Evolutionary conservation across 345 rosid species (phyloP), one percentile per base, ranked within the genome.

Genomic region (Excoecaria cochinchinensis): DNA sequence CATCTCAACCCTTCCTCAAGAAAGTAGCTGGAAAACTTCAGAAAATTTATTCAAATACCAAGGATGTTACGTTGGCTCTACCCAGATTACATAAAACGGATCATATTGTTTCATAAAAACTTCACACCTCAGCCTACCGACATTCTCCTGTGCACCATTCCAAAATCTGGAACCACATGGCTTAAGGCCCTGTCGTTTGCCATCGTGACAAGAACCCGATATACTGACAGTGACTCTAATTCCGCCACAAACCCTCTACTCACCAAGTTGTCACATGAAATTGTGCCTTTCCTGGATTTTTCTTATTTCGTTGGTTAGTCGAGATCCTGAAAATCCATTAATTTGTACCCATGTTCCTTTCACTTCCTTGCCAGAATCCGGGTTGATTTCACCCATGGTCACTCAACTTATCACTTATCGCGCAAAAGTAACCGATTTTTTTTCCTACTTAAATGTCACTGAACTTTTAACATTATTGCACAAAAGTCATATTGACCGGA

Each of bases 41-140:
- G 13, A 1, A 24, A 58, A 61, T 46, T 16, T 67, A 3, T 46
- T 12, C 17, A 24, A 58, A 10, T 58, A 55, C 68, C 68, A 78
- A 21, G 60, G 53, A 6, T 72, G 50, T 4, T 78, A 6, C 66
- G 50, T 4, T 78, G 73, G 81, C 57, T 13, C 51, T 3, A 56
- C 6, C 15, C 19, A 6, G 11, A 3, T 7, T 17, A n/a, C 50
- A 0, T 24, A 14, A 40, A 44, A 72, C 16, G 48, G 21, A 14
- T 15, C 42, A 1, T 77, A 17, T 57, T 63, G n/a, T 47, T 47
- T 22, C 76, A 78, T 0, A 15, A 59, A 36, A 58, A 72, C 51
- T 78, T 78, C 76, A 67, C 57, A 1, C 21, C 69, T 44, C 72
- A 36, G 9, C 44, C 74, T 12, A 36, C 5, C 44, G 55, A 67